Conservation (phyloP, 2,329 filamentous ascomycete species). For the Alternaria sp. region DNA sequence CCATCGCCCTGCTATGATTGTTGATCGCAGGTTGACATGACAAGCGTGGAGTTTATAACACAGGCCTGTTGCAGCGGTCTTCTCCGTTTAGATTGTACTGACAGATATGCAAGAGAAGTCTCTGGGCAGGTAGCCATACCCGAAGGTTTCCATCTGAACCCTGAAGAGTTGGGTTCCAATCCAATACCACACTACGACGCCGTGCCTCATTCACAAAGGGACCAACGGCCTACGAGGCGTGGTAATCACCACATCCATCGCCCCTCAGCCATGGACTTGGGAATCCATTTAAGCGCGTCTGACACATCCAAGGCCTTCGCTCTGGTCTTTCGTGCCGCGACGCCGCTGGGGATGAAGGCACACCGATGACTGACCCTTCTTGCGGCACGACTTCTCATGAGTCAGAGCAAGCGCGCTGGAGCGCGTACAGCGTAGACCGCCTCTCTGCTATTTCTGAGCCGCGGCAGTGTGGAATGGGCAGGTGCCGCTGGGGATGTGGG, state of each 20-base stretch:
- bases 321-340: background rate
- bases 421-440: background rate
- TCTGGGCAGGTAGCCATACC: background rate
- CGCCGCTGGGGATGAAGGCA: background rate
- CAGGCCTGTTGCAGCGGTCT: background rate
- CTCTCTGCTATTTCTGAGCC: background rate
- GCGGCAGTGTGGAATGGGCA: background rate
- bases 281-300: background rate
- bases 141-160: background rate
- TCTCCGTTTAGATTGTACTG: background rate
- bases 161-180: background rate
- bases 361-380: background rate
- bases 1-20: background rate
- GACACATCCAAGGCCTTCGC: background rate
- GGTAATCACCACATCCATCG: background rate
- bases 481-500: background rate
- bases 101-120: background rate
- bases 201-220: background rate
- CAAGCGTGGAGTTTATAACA: background rate
- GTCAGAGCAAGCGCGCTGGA: background rate
- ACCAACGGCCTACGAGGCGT: background rate
- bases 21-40: background rate
- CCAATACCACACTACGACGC: background rate
- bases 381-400: background rate
- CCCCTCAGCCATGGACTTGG: background rate